Evolutionary conservation across 169 alveolate species (phyloP).

Genomic region (Plasmodium cynomolgi): DNA sequence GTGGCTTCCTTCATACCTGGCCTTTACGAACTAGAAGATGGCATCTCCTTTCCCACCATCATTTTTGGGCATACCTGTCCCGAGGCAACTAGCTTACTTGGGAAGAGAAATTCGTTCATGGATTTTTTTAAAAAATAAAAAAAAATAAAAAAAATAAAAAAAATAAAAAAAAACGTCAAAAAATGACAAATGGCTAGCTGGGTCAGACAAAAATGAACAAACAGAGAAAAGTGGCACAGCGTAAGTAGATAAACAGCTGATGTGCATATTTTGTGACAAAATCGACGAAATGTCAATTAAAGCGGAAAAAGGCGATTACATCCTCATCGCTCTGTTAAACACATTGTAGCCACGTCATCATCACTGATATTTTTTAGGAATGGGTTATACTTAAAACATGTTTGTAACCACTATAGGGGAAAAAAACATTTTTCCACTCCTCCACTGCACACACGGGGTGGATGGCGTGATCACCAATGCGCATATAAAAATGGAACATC

Average conservation of each 20-base stretch:
- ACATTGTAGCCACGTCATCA: neutral
- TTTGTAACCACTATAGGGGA: neutral
- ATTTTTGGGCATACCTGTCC: constrained; percentile 83
- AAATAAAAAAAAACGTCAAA: neutral
- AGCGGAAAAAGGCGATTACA: neutral
- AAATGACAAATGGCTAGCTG: neutral
- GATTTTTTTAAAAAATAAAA: constrained; percentile 16
- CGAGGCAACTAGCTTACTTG: constrained; percentile 77
- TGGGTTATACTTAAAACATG: neutral
- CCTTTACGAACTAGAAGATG: constrained; percentile 43
- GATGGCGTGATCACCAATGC: neutral
- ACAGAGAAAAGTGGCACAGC: neutral
- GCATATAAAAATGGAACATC: neutral
- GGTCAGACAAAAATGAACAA: neutral
- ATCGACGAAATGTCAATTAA: neutral
- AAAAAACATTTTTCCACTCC: neutral
- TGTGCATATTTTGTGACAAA: neutral
- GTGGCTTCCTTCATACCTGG: constrained; percentile 80
- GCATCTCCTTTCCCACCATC: constrained; percentile 79
- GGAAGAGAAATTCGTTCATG: constrained; percentile 15
- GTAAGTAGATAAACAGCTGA: neutral
- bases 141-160: constrained; percentile 13
- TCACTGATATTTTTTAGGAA: neutral
- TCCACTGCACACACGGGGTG: neutral
- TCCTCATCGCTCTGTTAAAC: neutral